These are phyloP conservation scores for Endotrypanum monterogeii DNA, from an alignment of 208 protist species.

Conservation along the genomic window DNA sequence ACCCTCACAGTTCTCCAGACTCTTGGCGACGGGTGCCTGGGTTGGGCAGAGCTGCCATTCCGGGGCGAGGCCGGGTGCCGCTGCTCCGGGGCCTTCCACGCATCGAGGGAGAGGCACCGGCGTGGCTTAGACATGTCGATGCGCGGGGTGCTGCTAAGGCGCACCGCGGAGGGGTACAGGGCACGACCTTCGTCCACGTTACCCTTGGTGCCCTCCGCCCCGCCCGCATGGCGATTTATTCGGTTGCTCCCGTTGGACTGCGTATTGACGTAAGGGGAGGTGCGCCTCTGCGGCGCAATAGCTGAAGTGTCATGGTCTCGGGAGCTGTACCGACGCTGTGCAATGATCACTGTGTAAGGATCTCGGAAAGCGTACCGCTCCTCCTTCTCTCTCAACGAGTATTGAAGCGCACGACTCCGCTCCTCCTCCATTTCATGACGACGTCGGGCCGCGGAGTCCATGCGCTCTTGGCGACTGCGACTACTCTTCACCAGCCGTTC, in stretches of 20 bases:
- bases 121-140: conserved; percentile 24
- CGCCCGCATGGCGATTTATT: neutral
- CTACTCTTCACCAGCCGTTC: conserved; percentile 16
- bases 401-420: conserved; percentile 14
- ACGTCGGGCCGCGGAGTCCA: conserved; percentile 23
- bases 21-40: conserved; percentile 12
- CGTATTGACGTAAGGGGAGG: neutral
- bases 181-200: conserved; percentile 1
- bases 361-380: conserved; percentile 25
- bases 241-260: neutral
- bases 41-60: neutral
- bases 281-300: conserved; percentile 12
- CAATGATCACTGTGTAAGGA: conserved; percentile 48
- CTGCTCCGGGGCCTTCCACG: conserved; percentile 27
- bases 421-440: conserved; percentile 41
- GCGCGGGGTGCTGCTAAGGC: conserved; percentile 9
- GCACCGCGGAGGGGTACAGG: neutral
- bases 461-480: conserved; percentile 20
- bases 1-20: conserved; percentile 18
- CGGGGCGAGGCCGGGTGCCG: neutral
- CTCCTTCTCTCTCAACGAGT: conserved; percentile 30
- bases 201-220: neutral
- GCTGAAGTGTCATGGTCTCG: neutral
- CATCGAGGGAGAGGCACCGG: conserved; percentile 20
- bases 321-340: conserved; percentile 38